Evolutionary conservation across 345 rosid genomes (phyloP).

Genomic region (Ceriops zippeliana): DNA sequence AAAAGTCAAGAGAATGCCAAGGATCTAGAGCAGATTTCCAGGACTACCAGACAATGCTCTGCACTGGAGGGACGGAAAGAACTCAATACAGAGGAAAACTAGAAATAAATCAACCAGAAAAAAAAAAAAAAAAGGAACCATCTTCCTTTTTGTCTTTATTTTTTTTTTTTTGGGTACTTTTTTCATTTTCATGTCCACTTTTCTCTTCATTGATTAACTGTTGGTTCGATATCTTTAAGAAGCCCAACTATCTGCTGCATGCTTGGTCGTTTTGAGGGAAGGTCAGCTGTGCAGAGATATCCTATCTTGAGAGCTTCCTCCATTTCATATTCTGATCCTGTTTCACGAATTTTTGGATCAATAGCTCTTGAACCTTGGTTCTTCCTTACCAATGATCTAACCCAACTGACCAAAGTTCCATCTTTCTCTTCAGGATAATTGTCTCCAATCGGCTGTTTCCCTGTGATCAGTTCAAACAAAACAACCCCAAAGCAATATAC

Average conservation of each 20-base stretch:
- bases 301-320: slow-evolving; percentile 90
- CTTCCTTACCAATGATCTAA: slow-evolving; percentile 64
- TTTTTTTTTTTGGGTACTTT: too few relatives aligned
- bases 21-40: slow-evolving; percentile 18
- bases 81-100: slow-evolving; percentile 11
- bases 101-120: slow-evolving; percentile 4
- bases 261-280: slow-evolving; percentile 83
- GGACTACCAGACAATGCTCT: slow-evolving; percentile 30
- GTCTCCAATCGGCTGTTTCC: slow-evolving; percentile 67
- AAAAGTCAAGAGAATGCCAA: slow-evolving; percentile 14
- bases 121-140: neutral
- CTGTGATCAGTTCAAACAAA: slow-evolving; percentile 75
- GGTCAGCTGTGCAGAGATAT: slow-evolving; percentile 83
- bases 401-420: slow-evolving; percentile 61
- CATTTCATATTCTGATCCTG: slow-evolving; percentile 61
- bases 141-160: slow-evolving; percentile 3
- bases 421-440: slow-evolving; percentile 66
- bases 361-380: slow-evolving; percentile 55
- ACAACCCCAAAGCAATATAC: slow-evolving; percentile 90
- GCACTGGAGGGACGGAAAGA: slow-evolving; percentile 18
- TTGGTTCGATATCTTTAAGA: slow-evolving; percentile 84
- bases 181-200: neutral
- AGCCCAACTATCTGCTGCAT: slow-evolving; percentile 96
- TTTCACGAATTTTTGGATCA: slow-evolving; percentile 69
- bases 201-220: slow-evolving; percentile 34